These are phyloP conservation scores for Aspergillus spinulosporus DNA, from an alignment of 2,329 filamentous ascomycete species.

Conservation along the genomic window DNA sequence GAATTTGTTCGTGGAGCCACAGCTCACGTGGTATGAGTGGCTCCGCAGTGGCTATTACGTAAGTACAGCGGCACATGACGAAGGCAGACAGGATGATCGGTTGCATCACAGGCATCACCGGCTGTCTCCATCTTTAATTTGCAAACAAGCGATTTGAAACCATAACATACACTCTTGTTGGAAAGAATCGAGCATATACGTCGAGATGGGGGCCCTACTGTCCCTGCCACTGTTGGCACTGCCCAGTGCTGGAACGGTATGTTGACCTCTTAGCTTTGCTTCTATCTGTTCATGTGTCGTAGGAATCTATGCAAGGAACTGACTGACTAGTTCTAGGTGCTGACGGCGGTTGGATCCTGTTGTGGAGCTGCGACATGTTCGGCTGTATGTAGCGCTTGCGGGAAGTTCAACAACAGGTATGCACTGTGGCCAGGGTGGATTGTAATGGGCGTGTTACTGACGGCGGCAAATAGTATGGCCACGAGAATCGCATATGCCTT, in stretches of 20 bases:
- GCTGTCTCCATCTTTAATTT: conserved; percentile 5
- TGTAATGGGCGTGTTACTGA: neutral
- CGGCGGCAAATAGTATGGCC: conserved; percentile 66
- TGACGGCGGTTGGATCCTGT: conserved; percentile 82
- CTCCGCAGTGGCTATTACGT: neutral
- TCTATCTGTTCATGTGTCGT: conserved; percentile 4
- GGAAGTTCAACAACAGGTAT: conserved; percentile 94
- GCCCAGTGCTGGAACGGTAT: conserved; percentile 81
- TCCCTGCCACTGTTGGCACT: conserved; percentile 87
- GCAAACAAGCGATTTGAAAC: conserved; percentile 12
- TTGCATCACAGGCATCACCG: conserved; percentile 13
- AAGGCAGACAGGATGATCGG: conserved; percentile 13
- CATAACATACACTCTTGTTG: neutral
- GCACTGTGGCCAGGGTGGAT: conserved; percentile 10
- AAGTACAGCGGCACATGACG: conserved; percentile 18
- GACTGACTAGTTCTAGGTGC: conserved; percentile 53
- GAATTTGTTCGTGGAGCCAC: too few relatives aligned
- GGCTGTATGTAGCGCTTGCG: conserved; percentile 91
- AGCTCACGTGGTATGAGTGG: neutral
- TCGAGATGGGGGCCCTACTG: conserved; percentile 83
- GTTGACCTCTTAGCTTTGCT: conserved; percentile 35
- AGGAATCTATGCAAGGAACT: conserved; percentile 5
- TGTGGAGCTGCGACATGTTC: conserved; percentile 96
- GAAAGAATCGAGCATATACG: neutral
- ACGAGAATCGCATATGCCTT: conserved; percentile 96